phyloP scores from a whole-genome alignment of 176 grass and related monocot species.

The Aegilops umbellulata region DNA sequence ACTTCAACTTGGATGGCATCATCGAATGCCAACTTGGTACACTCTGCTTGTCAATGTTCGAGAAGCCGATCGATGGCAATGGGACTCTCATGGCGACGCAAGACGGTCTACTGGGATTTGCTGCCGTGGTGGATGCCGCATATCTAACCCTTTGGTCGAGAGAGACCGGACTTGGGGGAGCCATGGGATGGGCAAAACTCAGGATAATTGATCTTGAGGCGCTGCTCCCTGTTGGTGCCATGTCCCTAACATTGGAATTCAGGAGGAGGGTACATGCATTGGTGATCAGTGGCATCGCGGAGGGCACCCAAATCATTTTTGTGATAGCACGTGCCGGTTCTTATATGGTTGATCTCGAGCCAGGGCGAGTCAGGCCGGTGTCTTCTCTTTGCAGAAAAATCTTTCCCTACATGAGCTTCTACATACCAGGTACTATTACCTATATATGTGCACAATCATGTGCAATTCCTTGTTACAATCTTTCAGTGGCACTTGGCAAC shows the following conservation, averaged over 20 bases:
- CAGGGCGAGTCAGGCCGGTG: neutral
- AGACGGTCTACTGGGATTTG: neutral
- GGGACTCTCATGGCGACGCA: neutral
- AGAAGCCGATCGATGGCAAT: neutral
- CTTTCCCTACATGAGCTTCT: neutral
- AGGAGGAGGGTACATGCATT: neutral
- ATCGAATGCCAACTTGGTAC: no score
- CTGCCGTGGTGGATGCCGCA: neutral
- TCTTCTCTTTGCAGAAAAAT: neutral
- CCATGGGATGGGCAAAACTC: neutral
- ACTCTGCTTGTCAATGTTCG: neutral
- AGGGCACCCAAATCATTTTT: neutral
- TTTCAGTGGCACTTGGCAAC: neutral
- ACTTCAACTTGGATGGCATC: neutral
- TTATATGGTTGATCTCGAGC: neutral
- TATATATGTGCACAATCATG: neutral
- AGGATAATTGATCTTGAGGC: neutral
- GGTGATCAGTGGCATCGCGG: neutral
- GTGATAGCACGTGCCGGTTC: neutral
- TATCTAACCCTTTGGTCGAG: neutral
- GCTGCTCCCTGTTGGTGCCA: neutral
- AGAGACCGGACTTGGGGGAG: neutral
- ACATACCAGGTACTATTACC: neutral
- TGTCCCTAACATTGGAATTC: neutral
- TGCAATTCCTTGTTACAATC: neutral